phyloP scores from a whole-genome alignment of 768 basidiomycete genomes.

The Cubamyces lactineus region DNA sequence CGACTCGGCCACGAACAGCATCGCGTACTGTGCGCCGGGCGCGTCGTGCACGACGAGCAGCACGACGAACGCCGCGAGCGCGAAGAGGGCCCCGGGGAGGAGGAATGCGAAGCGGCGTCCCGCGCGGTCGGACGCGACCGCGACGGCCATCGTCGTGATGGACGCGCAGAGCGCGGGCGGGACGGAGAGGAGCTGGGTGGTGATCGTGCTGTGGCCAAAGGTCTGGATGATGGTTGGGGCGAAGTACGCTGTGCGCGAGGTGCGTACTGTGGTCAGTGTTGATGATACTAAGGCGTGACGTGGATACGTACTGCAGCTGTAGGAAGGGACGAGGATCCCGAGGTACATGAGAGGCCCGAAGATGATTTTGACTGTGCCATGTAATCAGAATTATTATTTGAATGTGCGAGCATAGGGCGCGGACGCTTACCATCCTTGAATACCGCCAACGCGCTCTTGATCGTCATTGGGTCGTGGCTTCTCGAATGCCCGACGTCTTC shows the following conservation, averaged over 20 bases:
- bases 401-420: not conserved
- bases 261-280: not conserved
- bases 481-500: conserved; percentile 36
- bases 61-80: conserved; percentile 29
- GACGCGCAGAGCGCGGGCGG: conserved; percentile 35
- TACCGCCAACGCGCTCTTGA: conserved; percentile 28
- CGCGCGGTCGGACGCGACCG: conserved; percentile 25
- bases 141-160: conserved; percentile 28
- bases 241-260: conserved; percentile 27
- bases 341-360: conserved; percentile 37
- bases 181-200: conserved; percentile 36
- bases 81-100: conserved; percentile 23
- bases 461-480: conserved; percentile 26
- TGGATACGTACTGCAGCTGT: conserved; percentile 31
- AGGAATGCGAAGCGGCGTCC: conserved; percentile 30
- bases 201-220: conserved; percentile 31
- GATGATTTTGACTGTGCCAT: conserved; percentile 30
- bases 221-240: conserved; percentile 29
- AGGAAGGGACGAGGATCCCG: conserved; percentile 34
- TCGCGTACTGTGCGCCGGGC: conserved; percentile 27
- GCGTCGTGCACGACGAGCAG: conserved; percentile 29
- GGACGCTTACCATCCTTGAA: conserved; percentile 33
- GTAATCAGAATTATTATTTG: not conserved
- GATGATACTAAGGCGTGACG: not conserved
- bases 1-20: conserved; percentile 30